Evolutionary conservation across 2,329 filamentous ascomycete genomes (phyloP).

Genomic region (Lachnum nothofagi): DNA sequence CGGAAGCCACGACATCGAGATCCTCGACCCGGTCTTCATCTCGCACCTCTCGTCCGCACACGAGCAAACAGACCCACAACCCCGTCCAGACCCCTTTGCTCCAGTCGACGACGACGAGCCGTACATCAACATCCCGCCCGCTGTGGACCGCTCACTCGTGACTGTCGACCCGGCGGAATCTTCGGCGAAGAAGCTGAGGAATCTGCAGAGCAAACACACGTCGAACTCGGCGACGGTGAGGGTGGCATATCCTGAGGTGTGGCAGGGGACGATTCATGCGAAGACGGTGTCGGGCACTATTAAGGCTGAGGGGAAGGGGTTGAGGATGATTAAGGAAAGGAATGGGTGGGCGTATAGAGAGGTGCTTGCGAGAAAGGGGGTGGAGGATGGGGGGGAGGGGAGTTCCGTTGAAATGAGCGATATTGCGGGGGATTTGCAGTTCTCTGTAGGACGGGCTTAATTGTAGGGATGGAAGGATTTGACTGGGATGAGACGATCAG

Average conservation of each 20-base stretch:
- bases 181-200: slow-evolving; percentile 15
- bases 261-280: slow-evolving; percentile 25
- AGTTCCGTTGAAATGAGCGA: slow-evolving; percentile 18
- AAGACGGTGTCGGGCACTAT: slow-evolving; percentile 26
- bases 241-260: slow-evolving; percentile 24
- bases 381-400: slow-evolving; percentile 20
- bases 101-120: slow-evolving; percentile 19
- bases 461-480: no score
- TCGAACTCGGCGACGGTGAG: slow-evolving; percentile 19
- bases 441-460: neutral
- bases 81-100: slow-evolving; percentile 1
- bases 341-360: slow-evolving; percentile 22
- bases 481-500: neutral
- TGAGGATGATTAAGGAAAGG: slow-evolving; percentile 20
- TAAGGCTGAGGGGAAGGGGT: slow-evolving; percentile 16
- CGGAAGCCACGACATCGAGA: slow-evolving; percentile 19
- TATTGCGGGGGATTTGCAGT: slow-evolving; percentile 21
- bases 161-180: neutral
- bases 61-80: slow-evolving; percentile 3
- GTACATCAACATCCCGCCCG: slow-evolving; percentile 15
- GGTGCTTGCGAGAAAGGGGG: slow-evolving; percentile 24
- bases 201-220: slow-evolving; percentile 20
- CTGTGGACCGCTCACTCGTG: neutral
- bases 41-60: slow-evolving; percentile 9
- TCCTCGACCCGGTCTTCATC: slow-evolving; percentile 27